phyloP scores from a whole-genome alignment of 2,329 filamentous ascomycete species.

The Pyricularia sp. region DNA sequence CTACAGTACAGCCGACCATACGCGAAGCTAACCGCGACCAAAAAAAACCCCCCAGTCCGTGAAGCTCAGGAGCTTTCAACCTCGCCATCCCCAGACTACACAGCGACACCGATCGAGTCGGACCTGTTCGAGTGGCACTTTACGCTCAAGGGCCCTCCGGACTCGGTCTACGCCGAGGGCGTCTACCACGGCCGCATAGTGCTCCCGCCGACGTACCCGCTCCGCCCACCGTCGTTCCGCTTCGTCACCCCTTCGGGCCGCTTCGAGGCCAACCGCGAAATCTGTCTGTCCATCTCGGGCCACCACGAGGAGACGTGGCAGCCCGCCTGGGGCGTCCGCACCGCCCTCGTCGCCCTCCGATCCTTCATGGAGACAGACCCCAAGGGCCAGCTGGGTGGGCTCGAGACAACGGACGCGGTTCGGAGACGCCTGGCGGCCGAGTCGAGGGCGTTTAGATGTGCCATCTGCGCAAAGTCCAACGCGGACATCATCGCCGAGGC shows the following conservation, averaged over 20 bases:
- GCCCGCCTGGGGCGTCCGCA: constrained; percentile 92
- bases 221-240: constrained; percentile 88
- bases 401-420: constrained; percentile 60
- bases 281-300: constrained; percentile 84
- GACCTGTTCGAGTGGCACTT: constrained; percentile 99
- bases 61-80: constrained; percentile 79
- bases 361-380: constrained; percentile 90
- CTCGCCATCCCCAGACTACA: constrained; percentile 72
- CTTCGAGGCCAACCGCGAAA: constrained; percentile 94
- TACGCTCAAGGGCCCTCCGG: constrained; percentile 79
- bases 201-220: constrained; percentile 77
- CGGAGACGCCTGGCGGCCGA: constrained; percentile 56
- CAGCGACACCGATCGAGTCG: constrained; percentile 69
- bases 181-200: constrained; percentile 94
- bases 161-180: constrained; percentile 64
- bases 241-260: constrained; percentile 85
- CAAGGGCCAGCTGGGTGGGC: constrained; percentile 76
- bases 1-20: constrained; percentile 1
- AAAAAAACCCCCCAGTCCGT: constrained; percentile 43
- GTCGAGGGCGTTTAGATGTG: constrained; percentile 54
- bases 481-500: constrained; percentile 60
- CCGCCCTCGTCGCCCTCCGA: constrained; percentile 66
- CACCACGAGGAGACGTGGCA: constrained; percentile 99
- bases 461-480: constrained; percentile 60
- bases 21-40: constrained; percentile 13